phyloP scores from a whole-genome alignment of 129 eudicot genomes.

The Mikania micrantha region DNA sequence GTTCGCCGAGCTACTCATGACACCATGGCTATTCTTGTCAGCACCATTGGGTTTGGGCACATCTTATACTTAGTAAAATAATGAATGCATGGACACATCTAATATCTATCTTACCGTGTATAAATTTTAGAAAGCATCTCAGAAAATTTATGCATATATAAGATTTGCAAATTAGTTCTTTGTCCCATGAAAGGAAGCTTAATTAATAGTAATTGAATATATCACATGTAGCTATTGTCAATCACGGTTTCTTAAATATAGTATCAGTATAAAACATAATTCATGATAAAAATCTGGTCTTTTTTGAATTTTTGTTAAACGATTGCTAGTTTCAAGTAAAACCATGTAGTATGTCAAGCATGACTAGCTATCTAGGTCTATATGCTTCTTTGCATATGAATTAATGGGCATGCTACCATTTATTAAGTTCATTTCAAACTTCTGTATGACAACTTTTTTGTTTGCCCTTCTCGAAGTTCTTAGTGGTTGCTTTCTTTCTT shows the following conservation, averaged over 20 bases:
- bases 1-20: conserved; percentile 94
- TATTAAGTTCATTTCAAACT: not conserved
- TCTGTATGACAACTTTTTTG: not conserved
- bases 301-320: not conserved
- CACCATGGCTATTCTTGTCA: conserved; percentile 76
- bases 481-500: no score
- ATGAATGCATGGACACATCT: not conserved
- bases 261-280: not conserved
- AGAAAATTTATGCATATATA: not conserved
- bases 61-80: conserved; percentile 12
- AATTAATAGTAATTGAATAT: not conserved
- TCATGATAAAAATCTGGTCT: not conserved
- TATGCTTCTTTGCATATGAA: not conserved
- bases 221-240: not conserved
- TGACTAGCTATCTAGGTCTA: not conserved
- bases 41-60: conserved; percentile 60
- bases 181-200: conserved; percentile 2
- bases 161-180: not conserved
- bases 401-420: not conserved
- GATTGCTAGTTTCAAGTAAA: not conserved
- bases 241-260: not conserved
- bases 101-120: not conserved
- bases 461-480: no score
- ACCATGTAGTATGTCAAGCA: not conserved
- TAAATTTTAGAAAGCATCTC: not conserved